These are phyloP conservation scores for Castanopsis chinensis DNA, from an alignment of 306 rosid genomes.

Conservation along the genomic window DNA sequence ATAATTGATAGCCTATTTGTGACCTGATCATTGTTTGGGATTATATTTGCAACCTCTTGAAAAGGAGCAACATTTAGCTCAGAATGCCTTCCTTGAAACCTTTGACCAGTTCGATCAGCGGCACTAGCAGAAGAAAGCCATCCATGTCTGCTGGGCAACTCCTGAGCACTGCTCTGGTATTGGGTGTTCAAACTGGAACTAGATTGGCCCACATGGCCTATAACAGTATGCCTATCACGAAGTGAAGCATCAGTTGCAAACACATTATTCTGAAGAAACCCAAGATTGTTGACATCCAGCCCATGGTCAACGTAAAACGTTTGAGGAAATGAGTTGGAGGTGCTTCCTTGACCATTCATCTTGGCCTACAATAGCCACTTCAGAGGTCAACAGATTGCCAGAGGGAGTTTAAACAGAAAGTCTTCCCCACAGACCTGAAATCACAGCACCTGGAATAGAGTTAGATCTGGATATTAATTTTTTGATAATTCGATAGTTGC, in stretches of 20 bases:
- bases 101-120: not conserved
- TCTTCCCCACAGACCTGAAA: slow-evolving; percentile 1
- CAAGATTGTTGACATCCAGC: not conserved
- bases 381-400: not conserved
- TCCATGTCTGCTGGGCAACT: not conserved
- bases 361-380: not conserved
- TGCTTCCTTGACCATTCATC: slow-evolving; percentile 21
- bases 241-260: not conserved
- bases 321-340: not conserved
- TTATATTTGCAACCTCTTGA: not conserved
- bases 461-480: not conserved
- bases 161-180: not conserved
- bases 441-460: not conserved
- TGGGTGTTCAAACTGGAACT: not conserved
- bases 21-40: not conserved
- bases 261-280: not conserved
- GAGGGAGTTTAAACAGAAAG: not conserved
- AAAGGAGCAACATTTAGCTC: not conserved
- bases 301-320: not conserved
- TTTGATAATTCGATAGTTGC: too few relatives aligned
- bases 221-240: not conserved
- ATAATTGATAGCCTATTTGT: not conserved
- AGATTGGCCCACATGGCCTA: slow-evolving; percentile 5
- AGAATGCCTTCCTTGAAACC: not conserved
- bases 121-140: not conserved